A percentile compares a stretch with the other conserved stretches of the same genome.
Conservation (phyloP, 1,284 basidiomycete genomes). For the Singerocomus inundabilis region DNA sequence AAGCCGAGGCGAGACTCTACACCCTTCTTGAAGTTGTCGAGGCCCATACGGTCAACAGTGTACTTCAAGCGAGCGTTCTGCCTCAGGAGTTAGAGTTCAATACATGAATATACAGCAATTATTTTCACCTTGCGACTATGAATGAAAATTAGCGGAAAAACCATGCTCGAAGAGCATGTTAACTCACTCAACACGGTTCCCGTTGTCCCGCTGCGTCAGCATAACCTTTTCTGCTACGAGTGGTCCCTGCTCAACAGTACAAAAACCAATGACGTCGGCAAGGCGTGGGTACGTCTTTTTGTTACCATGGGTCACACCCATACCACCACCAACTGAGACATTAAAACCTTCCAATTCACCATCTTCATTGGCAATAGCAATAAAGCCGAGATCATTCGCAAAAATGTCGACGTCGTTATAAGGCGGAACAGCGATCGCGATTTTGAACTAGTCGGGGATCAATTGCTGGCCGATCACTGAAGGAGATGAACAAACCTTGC, state of each 20-base stretch:
- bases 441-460: slow-evolving; percentile 76
- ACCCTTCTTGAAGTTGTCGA: slow-evolving; percentile 83
- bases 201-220: slow-evolving; percentile 93
- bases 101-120: neutral
- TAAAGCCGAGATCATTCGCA: slow-evolving; percentile 94
- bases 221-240: slow-evolving; percentile 91
- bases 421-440: slow-evolving; percentile 94
- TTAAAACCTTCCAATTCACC: slow-evolving; percentile 87
- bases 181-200: slow-evolving; percentile 87
- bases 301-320: slow-evolving; percentile 99
- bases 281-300: slow-evolving; percentile 98
- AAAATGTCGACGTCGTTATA: slow-evolving; percentile 97
- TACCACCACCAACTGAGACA: slow-evolving; percentile 90
- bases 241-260: slow-evolving; percentile 83
- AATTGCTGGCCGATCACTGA: slow-evolving; percentile 11
- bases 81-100: slow-evolving; percentile 10
- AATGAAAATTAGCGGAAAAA: slow-evolving; percentile 7
- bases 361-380: slow-evolving; percentile 79
- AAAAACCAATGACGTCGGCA: slow-evolving; percentile 90
- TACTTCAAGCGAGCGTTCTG: slow-evolving; percentile 94
- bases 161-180: neutral
- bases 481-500: slow-evolving; percentile 57
- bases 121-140: slow-evolving; percentile 48
- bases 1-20: slow-evolving; percentile 91
- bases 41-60: slow-evolving; percentile 93